phyloP scores from a whole-genome alignment of 2,329 filamentous ascomycete species.

The Celoporthe dispersa region DNA sequence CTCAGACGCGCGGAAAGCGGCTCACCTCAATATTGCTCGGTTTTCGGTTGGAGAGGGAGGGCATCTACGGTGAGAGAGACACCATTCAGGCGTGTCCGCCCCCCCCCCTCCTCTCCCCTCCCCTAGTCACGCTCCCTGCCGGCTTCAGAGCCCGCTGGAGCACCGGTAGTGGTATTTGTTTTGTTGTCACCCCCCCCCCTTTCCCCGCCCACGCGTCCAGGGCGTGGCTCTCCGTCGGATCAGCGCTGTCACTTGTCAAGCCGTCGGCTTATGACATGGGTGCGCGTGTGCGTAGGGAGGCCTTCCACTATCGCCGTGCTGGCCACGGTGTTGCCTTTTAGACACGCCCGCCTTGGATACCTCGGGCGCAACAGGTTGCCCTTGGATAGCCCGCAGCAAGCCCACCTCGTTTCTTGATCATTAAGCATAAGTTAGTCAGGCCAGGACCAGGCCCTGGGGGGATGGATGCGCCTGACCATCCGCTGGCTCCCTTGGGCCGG shows the following conservation, averaged over 20 bases:
- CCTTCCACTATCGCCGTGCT: neutral
- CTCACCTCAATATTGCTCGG: neutral
- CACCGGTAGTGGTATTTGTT: neutral
- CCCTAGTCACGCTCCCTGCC: neutral
- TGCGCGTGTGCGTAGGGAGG: neutral
- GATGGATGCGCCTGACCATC: neutral
- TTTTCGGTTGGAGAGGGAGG: neutral
- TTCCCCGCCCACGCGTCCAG: neutral
- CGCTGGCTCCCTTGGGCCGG: no score
- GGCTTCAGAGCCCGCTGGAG: neutral
- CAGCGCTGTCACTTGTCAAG: neutral
- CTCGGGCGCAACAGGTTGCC: neutral
- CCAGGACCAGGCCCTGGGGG: neutral
- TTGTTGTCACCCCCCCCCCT: neutral
- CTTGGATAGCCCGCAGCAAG: neutral
- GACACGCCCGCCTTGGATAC: neutral
- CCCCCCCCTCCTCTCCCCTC: neutral
- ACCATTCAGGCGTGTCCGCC: neutral
- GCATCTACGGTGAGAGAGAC: neutral
- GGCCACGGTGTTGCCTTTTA: neutral
- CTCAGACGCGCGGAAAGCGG: neutral
- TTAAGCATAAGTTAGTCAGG: slow-evolving; percentile 5
- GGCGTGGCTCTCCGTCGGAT: neutral
- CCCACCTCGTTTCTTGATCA: neutral
- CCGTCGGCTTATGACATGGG: neutral